phyloP scores from a whole-genome alignment of 2,329 filamentous ascomycete genomes.

The Fusarium siculi region DNA sequence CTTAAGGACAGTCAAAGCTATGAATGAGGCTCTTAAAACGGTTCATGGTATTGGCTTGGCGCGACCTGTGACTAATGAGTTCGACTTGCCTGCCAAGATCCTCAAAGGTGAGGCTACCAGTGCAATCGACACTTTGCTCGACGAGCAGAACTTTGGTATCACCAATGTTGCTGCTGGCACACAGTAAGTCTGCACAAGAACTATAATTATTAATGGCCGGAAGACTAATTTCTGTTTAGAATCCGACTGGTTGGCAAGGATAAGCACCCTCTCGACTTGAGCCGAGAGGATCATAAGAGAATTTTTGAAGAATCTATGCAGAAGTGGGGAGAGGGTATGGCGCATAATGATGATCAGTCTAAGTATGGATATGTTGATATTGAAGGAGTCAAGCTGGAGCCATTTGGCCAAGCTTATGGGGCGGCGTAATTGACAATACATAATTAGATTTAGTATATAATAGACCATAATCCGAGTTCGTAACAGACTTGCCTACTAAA shows the following conservation, averaged over 20 bases:
- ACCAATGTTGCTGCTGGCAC: conserved; percentile 46
- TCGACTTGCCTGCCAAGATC: conserved; percentile 43
- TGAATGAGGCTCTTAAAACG: conserved; percentile 66
- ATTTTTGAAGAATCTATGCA: conserved; percentile 45
- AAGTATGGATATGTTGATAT: conserved; percentile 49
- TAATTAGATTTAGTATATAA: not conserved
- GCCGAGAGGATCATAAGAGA: conserved; percentile 46
- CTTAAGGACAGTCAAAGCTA: conserved; percentile 63
- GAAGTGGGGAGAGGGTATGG: conserved; percentile 47
- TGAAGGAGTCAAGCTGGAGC: conserved; percentile 45
- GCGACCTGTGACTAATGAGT: conserved; percentile 44
- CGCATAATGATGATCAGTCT: conserved; percentile 45
- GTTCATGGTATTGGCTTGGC: conserved; percentile 71
- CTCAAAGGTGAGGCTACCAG: conserved; percentile 50
- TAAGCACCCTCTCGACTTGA: conserved; percentile 70
- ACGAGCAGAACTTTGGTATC: conserved; percentile 62
- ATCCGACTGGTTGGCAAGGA: conserved; percentile 49
- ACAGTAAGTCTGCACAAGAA: conserved; percentile 43
- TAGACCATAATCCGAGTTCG: not conserved
- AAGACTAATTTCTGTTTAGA: conserved; percentile 3
- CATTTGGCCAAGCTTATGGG: conserved; percentile 46
- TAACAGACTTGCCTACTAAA: not conserved
- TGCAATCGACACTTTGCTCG: conserved; percentile 59
- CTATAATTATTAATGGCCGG: fast-evolving
- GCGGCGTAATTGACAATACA: not conserved